Conservation (phyloP, 2,329 filamentous ascomycete genomes). For the Domatiomyces globalis region DNA sequence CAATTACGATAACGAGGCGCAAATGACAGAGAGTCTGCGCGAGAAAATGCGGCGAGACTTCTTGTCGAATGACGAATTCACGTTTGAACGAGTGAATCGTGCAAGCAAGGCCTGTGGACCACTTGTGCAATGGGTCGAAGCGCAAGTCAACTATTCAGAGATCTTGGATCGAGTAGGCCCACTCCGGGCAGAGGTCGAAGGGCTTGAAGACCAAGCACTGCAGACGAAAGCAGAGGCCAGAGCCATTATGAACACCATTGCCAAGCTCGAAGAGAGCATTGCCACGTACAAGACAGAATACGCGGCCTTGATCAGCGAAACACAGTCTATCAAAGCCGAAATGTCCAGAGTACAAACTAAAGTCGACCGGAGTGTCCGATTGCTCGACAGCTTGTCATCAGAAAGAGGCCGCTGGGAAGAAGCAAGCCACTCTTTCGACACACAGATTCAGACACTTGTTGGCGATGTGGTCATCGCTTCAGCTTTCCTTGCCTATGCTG, state of each 20-base stretch:
- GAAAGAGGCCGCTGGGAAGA: constrained; percentile 91
- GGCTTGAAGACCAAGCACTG: constrained; percentile 75
- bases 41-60: constrained; percentile 87
- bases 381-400: constrained; percentile 88
- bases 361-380: constrained; percentile 85
- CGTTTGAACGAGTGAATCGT: constrained; percentile 87
- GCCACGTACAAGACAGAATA: constrained; percentile 93
- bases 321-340: constrained; percentile 89
- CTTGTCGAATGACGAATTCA: constrained; percentile 86
- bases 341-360: constrained; percentile 96
- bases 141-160: constrained; percentile 94
- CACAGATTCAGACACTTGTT: constrained; percentile 89
- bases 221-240: constrained; percentile 88
- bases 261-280: constrained; percentile 74
- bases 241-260: constrained; percentile 78
- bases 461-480: constrained; percentile 94
- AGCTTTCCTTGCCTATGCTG: constrained; percentile 90
- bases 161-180: constrained; percentile 91
- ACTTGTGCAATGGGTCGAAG: constrained; percentile 90
- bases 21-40: constrained; percentile 75
- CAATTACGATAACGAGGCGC: constrained; percentile 85
- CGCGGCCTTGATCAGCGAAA: constrained; percentile 88
- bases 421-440: constrained; percentile 94
- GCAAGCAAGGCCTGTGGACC: constrained; percentile 95
- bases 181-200: constrained; percentile 72